Percentiles rank a stretch among this genome's conserved stretches.
phyloP scores from a whole-genome alignment of 345 rosid species.

The Microthlaspi erraticum region DNA sequence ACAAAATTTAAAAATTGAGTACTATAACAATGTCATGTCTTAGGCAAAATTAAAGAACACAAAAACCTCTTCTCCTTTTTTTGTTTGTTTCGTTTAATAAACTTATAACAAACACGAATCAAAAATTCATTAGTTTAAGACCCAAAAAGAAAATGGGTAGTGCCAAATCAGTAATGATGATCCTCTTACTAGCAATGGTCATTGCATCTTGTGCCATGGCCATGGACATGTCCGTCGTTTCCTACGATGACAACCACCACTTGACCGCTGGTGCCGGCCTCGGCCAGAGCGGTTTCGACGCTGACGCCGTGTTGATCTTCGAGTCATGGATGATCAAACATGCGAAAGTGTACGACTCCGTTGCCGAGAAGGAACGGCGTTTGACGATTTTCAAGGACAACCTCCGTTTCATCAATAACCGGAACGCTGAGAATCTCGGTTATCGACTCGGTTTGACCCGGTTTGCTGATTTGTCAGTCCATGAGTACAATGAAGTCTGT shows the following conservation, averaged over 20 bases:
- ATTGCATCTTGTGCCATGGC: conserved; percentile 38
- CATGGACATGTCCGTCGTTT: conserved; percentile 62
- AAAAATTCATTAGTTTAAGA: background rate
- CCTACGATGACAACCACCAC: conserved; percentile 44
- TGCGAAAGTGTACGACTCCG: conserved; percentile 53
- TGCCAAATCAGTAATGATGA: conserved; percentile 1
- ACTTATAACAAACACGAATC: background rate
- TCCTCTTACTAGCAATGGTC: conserved; percentile 24
- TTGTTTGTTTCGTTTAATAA: too few relatives aligned
- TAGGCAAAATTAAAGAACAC: conserved; percentile 11
- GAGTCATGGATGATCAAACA: conserved; percentile 60
- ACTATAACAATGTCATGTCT: conserved; percentile 11
- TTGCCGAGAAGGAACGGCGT: conserved; percentile 62
- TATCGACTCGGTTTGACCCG: conserved; percentile 59
- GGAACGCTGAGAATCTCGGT: conserved; percentile 49
- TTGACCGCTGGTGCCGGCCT: background rate
- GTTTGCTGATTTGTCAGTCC: conserved; percentile 69
- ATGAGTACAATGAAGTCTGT: conserved; percentile 51
- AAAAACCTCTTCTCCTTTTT: too few relatives aligned
- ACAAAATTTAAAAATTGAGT: background rate
- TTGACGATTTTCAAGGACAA: conserved; percentile 66
- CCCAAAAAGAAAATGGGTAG: background rate
- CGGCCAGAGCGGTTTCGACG: conserved; percentile 35
- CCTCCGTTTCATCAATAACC: conserved; percentile 52
- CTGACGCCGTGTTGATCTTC: conserved; percentile 45